Percentiles rank a stretch among this genome's conserved stretches.
Evolutionary conservation across 768 basidiomycete species (phyloP).

Genomic region (Rhizopogon sp.): DNA sequence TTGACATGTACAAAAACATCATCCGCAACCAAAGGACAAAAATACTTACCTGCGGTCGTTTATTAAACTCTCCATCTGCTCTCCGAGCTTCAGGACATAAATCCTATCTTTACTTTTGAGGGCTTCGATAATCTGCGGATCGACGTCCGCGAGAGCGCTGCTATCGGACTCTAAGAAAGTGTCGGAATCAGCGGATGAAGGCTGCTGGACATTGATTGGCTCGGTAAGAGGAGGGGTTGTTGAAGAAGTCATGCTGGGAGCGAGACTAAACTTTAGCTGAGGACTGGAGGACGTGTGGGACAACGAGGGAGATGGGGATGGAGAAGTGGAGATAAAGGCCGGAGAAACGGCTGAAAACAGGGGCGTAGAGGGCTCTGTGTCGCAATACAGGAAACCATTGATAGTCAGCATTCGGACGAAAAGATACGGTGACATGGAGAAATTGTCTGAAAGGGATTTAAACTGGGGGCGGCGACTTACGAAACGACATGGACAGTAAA

Average conservation of each 20-base stretch:
- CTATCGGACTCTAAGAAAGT: slow-evolving; percentile 24
- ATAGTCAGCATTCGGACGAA: slow-evolving; percentile 8
- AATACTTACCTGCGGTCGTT: slow-evolving; percentile 61
- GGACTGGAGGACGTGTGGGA: slow-evolving; percentile 9
- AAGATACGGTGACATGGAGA: background rate
- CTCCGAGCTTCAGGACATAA: slow-evolving; percentile 85
- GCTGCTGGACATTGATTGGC: slow-evolving; percentile 6
- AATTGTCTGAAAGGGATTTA: background rate
- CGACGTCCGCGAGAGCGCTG: slow-evolving; percentile 42
- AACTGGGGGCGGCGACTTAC: slow-evolving; percentile 6
- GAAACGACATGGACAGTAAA: slow-evolving; percentile 6
- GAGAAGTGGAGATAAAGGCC: slow-evolving; percentile 10
- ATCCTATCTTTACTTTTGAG: slow-evolving; percentile 85
- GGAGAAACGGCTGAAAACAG: slow-evolving; percentile 7
- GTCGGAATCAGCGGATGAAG: slow-evolving; percentile 21
- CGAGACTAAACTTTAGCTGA: slow-evolving; percentile 9
- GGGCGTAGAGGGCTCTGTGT: slow-evolving; percentile 3
- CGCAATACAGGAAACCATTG: slow-evolving; percentile 1
- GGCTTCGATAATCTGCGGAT: slow-evolving; percentile 80
- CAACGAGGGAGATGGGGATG: slow-evolving; percentile 7
- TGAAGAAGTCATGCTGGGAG: slow-evolving; percentile 2
- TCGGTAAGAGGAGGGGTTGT: slow-evolving; percentile 13
- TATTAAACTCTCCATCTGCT: slow-evolving; percentile 78
- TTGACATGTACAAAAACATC: background rate
- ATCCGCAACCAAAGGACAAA: slow-evolving; percentile 6